Evolutionary conservation across 164 flowering plant genomes (phyloP), one percentile per base, ranked within the genome.

Genomic region (Malania oleifera): DNA sequence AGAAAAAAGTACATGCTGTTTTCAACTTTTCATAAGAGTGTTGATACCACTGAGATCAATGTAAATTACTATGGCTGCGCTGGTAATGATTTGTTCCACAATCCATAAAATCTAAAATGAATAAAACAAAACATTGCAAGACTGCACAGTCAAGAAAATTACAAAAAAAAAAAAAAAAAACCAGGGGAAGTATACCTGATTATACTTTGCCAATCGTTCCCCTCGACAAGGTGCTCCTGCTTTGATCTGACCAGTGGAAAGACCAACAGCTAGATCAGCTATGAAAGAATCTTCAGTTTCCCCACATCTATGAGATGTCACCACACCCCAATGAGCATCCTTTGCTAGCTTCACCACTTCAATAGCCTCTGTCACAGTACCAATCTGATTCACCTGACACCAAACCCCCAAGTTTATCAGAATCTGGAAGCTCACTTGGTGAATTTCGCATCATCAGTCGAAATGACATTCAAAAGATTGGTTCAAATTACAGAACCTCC

Each of bases 221-320:
- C 99, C 97, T 41, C 99, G 66, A 73, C 96, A 85, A 62, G 96
- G 96, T 60, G 96, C 97, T 56, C 97, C 97, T 14, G 96, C 92
- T 73, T 90, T 93, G 59, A 90, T 82, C 76, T 83, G 95, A 68
- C 96, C 84, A 9, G 87, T 74, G 43, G 80, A 80, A 52, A 93
- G 78, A 26, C 97, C 99, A 64, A 93, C 97, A 45, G 95, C 77
- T 47, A 93, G 72, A 68, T 93, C 97, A 18, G 97, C 81, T 43
- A 93, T 75, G 75, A 88, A 93, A 29, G 92, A 73, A 68, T 93
- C 99, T 67, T 86, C 95, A 23, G 96, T 90, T 72, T 93, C 99
- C 26, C 99, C 99, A 75, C 85, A 77, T 64, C 97, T 77, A 74
- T 90, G 92, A 61, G 99, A 90, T 45, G 71, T 69, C 59, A 93